Conservation (phyloP, 1,284 basidiomycete genomes). For the Malassezia yamatoensis region DNA sequence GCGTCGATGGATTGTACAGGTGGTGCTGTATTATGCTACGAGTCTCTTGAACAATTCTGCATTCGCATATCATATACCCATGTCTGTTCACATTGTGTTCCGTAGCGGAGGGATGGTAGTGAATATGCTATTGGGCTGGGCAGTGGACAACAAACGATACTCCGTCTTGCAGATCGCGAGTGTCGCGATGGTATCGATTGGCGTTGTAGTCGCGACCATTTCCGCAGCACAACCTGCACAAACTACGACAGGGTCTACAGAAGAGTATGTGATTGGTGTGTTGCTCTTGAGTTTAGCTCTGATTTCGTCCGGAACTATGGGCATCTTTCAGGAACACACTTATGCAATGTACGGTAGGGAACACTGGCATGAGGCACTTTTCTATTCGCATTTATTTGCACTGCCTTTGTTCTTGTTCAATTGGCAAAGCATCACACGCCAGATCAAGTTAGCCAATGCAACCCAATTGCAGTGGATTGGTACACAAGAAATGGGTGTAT, state of each 20-base stretch:
- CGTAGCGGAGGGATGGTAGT: constrained; percentile 77
- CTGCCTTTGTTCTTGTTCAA: constrained; percentile 58
- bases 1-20: constrained; percentile 66
- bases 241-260: constrained; percentile 15
- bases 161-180: constrained; percentile 50
- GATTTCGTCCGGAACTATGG: constrained; percentile 69
- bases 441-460: constrained; percentile 24
- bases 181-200: constrained; percentile 67
- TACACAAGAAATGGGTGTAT: constrained; percentile 18
- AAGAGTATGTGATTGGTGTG: constrained; percentile 63
- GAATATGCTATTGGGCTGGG: constrained; percentile 64
- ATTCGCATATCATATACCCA: constrained; percentile 71
- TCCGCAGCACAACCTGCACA: constrained; percentile 5
- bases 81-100: constrained; percentile 89
- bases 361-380: constrained; percentile 82
- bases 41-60: constrained; percentile 83
- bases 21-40: constrained; percentile 67
- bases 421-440: constrained; percentile 3
- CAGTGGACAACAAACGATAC: constrained; percentile 53
- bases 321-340: constrained; percentile 74
- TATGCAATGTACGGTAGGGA: constrained; percentile 58
- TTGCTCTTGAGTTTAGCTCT: constrained; percentile 65
- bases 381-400: constrained; percentile 62
- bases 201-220: constrained; percentile 75
- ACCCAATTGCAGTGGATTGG: constrained; percentile 31